phyloP scores from a whole-genome alignment of 805 yeast species.

The Metschnikowia noctiluminum region DNA sequence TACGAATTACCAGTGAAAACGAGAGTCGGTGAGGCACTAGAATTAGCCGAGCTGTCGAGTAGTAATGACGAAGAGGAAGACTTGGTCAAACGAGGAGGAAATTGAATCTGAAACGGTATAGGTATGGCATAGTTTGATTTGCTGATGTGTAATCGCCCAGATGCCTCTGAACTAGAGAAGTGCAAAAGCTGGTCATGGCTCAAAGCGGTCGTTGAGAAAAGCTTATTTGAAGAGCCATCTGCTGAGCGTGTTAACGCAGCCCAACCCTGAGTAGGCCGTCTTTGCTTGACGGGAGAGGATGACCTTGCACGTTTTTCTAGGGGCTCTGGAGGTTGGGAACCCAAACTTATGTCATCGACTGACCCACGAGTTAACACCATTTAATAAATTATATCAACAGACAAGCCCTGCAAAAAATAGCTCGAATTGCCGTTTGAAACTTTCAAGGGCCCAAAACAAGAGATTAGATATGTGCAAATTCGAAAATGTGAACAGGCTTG shows the following conservation, averaged over 20 bases:
- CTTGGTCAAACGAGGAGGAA: conserved; percentile 39
- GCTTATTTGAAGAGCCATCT: conserved; percentile 18
- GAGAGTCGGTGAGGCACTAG: conserved; percentile 12
- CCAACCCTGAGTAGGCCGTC: conserved; percentile 23
- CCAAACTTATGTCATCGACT: conserved; percentile 7
- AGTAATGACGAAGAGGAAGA: conserved; percentile 5
- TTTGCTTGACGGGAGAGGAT: conserved; percentile 31
- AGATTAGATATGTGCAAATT: too few relatives aligned
- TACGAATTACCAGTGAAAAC: conserved; percentile 37
- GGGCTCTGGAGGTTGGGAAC: conserved; percentile 1
- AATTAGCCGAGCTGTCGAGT: background rate
- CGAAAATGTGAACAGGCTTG: too few relatives aligned
- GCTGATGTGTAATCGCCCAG: conserved; percentile 35
- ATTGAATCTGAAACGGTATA: conserved; percentile 38
- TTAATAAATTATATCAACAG: background rate
- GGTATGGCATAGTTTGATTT: conserved; percentile 34
- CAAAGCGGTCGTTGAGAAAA: conserved; percentile 24
- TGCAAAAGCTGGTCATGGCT: conserved; percentile 23
- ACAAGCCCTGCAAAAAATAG: background rate
- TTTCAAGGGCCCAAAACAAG: too few relatives aligned
- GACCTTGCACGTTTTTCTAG: conserved; percentile 31
- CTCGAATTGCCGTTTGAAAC: too few relatives aligned
- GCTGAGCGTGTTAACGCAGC: conserved; percentile 16
- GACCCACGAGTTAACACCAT: conserved; percentile 8
- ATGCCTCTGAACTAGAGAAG: conserved; percentile 34